Evolutionary conservation across 768 basidiomycete genomes (phyloP).

Genomic region (Jaapia argillacea): DNA sequence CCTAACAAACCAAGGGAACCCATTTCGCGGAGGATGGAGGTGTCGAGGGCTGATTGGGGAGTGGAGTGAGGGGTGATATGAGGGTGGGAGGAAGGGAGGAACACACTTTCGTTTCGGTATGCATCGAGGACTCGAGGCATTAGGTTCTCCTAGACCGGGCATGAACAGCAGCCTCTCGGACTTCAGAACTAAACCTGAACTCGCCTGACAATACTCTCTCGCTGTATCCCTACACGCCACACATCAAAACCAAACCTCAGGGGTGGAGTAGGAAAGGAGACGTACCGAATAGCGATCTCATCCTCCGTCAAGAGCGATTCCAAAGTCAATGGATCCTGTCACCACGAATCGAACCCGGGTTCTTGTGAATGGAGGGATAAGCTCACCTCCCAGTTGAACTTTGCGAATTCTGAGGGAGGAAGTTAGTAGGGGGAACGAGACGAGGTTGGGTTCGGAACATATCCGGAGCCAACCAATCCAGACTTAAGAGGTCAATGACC

Average conservation of each 20-base stretch:
- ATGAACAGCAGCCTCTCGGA: background rate
- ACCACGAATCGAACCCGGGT: background rate
- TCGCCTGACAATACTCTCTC: constrained; percentile 67
- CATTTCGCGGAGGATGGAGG: constrained; percentile 74
- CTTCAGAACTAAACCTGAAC: constrained; percentile 11
- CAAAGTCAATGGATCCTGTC: constrained; percentile 74
- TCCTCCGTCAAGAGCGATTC: constrained; percentile 82
- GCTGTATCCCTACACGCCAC: constrained; percentile 57
- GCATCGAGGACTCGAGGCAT: constrained; percentile 82
- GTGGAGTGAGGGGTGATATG: background rate
- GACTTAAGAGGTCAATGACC: background rate
- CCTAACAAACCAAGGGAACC: constrained; percentile 86
- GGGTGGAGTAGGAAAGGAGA: background rate
- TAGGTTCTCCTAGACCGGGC: constrained; percentile 53
- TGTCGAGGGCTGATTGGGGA: constrained; percentile 53
- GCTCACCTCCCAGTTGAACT: constrained; percentile 2
- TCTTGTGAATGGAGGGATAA: background rate
- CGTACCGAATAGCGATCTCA: constrained; percentile 79
- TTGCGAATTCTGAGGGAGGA: background rate
- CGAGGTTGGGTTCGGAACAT: background rate
- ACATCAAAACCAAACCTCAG: background rate
- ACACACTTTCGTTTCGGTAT: constrained; percentile 77
- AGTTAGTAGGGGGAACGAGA: background rate
- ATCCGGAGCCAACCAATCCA: background rate
- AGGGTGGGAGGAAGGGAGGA: background rate